These are phyloP conservation scores for Ophiocordyceps robertsii DNA, from an alignment of 2,329 filamentous ascomycete genomes.

Conservation along the genomic window DNA sequence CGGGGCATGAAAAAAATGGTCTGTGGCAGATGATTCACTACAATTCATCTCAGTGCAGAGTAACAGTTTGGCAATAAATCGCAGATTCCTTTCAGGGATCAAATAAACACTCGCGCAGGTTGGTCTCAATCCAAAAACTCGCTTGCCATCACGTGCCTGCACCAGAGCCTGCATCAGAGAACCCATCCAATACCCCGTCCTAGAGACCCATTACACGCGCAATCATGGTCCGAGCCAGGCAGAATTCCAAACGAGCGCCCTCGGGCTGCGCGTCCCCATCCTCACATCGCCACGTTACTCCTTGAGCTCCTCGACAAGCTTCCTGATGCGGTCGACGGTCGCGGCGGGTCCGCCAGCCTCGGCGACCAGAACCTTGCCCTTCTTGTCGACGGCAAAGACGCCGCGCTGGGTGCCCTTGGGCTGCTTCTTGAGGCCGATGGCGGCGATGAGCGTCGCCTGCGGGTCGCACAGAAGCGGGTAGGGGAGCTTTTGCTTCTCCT, in stretches of 20 bases:
- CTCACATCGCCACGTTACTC: slow-evolving; percentile 2
- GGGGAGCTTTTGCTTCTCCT: slow-evolving; percentile 77
- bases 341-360: slow-evolving; percentile 64
- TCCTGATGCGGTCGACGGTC: slow-evolving; percentile 65
- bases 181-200: background rate
- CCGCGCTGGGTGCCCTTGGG: slow-evolving; percentile 72
- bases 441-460: slow-evolving; percentile 57
- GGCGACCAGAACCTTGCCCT: slow-evolving; percentile 64
- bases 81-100: too few species aligned
- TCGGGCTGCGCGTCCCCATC: too few species aligned
- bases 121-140: background rate
- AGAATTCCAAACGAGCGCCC: background rate
- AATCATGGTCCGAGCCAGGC: background rate
- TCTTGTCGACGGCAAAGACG: slow-evolving; percentile 76
- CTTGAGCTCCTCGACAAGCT: slow-evolving; percentile 42
- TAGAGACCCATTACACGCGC: background rate
- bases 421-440: slow-evolving; percentile 80
- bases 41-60: too few species aligned
- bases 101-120: background rate
- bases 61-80: too few species aligned
- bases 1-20: too few species aligned
- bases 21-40: too few species aligned
- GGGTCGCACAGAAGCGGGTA: slow-evolving; percentile 84
- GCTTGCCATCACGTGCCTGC: background rate
- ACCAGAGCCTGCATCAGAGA: background rate